Base-by-base conservation (phyloP, 306 rosid species). In the Comarum palustre region DNA sequence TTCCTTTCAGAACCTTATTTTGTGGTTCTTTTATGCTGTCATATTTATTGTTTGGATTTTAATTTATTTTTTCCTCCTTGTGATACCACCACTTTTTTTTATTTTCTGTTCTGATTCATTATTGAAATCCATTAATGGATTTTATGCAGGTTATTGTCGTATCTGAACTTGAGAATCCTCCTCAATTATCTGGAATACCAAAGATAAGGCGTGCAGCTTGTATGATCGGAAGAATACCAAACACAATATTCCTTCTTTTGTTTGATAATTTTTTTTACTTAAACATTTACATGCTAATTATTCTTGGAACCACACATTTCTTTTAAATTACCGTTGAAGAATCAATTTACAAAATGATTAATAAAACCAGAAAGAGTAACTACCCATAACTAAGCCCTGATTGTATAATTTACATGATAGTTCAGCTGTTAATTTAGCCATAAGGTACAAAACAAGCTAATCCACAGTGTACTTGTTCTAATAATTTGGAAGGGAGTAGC, bases 351-450 rank as follows among this genome's bases (percentile, higher is more conserved):
- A 6, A 32, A 32, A 32, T 3, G 41, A 36, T 36, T 36, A 36
- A 36, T 36, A 7, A 36, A 36, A 36, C 41, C 8, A 36, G 5
- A 36, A 32, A 6, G 39, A 36, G 39, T 36, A 36, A 39, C 12
- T 39, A 39, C 43, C 11, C 43, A 39, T 39, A 39, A 39, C 10
- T 1, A 8, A 39, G 43, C 42, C 10, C 43, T 39, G 8, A 34
- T 34, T 39, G 43, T 39, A 39, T 34, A 34, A 34, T 2, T 39
- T 39, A 8, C 43, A 39, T 39, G 43, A 39, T 39, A 36, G 34
- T 34, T 38, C 39, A 12, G 70, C 70, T 43, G 55, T 67, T 7
- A 25, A 66, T 67, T 67, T 22, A 66, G 66, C 66, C 66, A 61
- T 5, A 5, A 17, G 66, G 24, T 32, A 32, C 14, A 67, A 29